Base-by-base conservation (phyloP, 441 rosid species). In the Populus tomentosa region DNA sequence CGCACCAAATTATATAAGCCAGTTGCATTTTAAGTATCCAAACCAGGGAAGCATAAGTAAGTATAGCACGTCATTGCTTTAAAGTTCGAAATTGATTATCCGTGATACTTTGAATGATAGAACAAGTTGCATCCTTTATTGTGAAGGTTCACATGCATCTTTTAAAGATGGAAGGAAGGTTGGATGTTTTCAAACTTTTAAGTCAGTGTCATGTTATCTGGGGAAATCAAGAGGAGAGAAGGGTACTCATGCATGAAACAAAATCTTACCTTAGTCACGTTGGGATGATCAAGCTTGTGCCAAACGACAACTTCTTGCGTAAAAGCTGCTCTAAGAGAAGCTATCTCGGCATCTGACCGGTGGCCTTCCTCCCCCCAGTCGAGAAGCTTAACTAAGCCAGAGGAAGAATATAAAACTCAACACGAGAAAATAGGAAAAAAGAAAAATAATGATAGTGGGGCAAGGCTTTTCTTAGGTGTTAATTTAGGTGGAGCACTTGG, bases 321-420 rank as follows among this genome's bases (percentile, higher is more conserved):
- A 81, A 95, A 95, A 75, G 92, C 94, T 62, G 94, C 85, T 83
- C 97, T 89, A 70, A 93, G 77, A 6, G 94, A 86, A 56, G 90
- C 85, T 33, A 93, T 86, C 85, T 95, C 98, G 72, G 96, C 96
- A 26, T 93, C 98, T 70, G 96, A 87, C 83, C 98, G 88, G 71
- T 90, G 97, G 67, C 96, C 98, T 78, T 93, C 99, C 85, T 95
- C 98, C 67, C 99, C 99, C 99, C 98, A 95, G 82, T 95, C 98
- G 76, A 95, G 98, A 74, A 95, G 85, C 86, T 95, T 95, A 76
- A 95, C 99, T 95, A 88, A 72, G 64, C 59, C 53, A 65, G 23
- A 20, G 8, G 18, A 69, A 28, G 66, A 23, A 67, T 32, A 11
- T 26, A 67, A 53, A 67, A 35, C 30, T 69, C 23, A 69, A 56